Evolutionary conservation across 768 basidiomycete genomes (phyloP), one percentile per base, ranked within the genome.

Genomic region (Hypholoma fasciculare): DNA sequence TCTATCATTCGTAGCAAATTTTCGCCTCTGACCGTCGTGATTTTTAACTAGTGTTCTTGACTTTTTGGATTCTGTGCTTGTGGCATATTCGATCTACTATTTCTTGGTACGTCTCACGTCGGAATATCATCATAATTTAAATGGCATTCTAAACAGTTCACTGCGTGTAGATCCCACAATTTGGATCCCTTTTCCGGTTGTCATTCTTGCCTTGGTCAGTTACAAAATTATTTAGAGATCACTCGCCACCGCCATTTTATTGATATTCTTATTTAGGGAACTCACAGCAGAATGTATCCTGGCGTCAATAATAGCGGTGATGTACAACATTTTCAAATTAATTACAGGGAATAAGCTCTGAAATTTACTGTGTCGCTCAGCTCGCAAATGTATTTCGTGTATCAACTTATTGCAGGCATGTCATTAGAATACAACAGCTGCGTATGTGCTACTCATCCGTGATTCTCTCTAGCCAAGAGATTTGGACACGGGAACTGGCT

Each of bases 311-410:
- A 53, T 53, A 12, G 27, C 52, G 14, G 39, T 53, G 16, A 53
- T 53, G 52, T 53, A 17, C 16, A 26, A 27, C 12, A 23, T 19
- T 39, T 0, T 1, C 23, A 23, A 23, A 23, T 23, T 40, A 12
- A n/a, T 39, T 26, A 6, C 39, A 53, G 30, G 20, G 14, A 27
- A 11, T 7, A 5, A 6, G 0, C 9, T 9, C 20, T 42, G 36
- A n/a, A n/a, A 27, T 36, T 12, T 16, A 42, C n/a, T n/a, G n/a
- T 11, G 11, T 30, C 4, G 1, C 7, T 4, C 30, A 53, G 52
- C 30, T 53, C 52, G 9, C 52, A 53, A 12, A 53, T 53, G 52
- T 53, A 53, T 34, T 53, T 53, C 13, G 52, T 43, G 12, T 53
- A 53, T 44, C 52, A 53, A 8, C 52, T 53, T 27, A 19, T 53